These are phyloP conservation scores for Phylloporus sp. DNA, from an alignment of 768 basidiomycete genomes.

Conservation along the genomic window DNA sequence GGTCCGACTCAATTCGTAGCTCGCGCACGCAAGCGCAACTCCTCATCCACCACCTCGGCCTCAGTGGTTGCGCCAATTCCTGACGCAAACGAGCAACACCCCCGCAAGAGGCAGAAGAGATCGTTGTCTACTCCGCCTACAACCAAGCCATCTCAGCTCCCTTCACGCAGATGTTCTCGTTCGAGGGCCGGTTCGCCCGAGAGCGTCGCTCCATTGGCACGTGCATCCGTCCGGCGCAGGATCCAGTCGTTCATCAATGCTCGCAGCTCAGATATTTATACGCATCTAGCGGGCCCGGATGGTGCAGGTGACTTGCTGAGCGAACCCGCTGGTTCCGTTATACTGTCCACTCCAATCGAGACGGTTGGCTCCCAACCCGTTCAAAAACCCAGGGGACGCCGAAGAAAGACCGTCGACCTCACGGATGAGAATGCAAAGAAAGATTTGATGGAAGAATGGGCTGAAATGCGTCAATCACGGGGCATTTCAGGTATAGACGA, in stretches of 20 bases:
- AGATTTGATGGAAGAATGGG: conserved; percentile 30
- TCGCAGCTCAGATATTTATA: conserved; percentile 27
- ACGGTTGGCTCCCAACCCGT: neutral
- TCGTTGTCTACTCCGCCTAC: conserved; percentile 18
- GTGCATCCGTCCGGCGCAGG: conserved; percentile 22
- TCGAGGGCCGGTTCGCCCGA: conserved; percentile 17
- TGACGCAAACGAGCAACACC: conserved; percentile 4
- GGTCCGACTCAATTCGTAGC: conserved; percentile 9
- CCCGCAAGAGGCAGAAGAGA: conserved; percentile 21
- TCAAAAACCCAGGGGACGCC: conserved; percentile 15
- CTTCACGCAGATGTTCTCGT: conserved; percentile 14
- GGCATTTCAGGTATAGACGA: conserved; percentile 13
- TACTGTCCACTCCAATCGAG: neutral
- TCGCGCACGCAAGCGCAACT: conserved; percentile 18
- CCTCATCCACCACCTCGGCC: conserved; percentile 1
- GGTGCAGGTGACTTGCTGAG: conserved; percentile 7
- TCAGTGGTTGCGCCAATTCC: neutral
- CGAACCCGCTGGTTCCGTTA: conserved; percentile 2
- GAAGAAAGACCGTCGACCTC: conserved; percentile 13
- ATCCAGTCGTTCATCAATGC: conserved; percentile 11
- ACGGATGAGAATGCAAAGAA: conserved; percentile 20
- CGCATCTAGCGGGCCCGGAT: conserved; percentile 23
- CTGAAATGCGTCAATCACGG: conserved; percentile 27
- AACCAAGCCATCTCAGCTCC: conserved; percentile 8
- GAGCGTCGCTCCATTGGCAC: conserved; percentile 4